These are phyloP conservation scores for Coniochaeta prunicola DNA, from an alignment of 2,329 filamentous ascomycete genomes.

Conservation along the genomic window DNA sequence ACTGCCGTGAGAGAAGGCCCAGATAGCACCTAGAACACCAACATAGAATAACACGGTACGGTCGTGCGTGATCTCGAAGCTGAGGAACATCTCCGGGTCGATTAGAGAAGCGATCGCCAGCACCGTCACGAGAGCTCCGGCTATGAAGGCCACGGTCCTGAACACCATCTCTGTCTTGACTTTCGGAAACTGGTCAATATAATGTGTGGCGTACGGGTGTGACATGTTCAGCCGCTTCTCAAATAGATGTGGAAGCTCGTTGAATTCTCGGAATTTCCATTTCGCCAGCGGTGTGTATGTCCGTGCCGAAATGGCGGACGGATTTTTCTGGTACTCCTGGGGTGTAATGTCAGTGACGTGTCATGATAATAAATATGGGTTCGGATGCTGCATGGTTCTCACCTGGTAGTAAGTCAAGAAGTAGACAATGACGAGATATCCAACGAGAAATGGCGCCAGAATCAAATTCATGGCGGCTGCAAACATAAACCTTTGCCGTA, in stretches of 20 bases:
- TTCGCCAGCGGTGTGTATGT: conserved; percentile 90
- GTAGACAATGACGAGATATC: conserved; percentile 80
- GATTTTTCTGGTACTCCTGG: conserved; percentile 92
- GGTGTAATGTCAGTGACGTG: conserved; percentile 3
- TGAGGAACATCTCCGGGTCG: conserved; percentile 84
- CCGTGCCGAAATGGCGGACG: conserved; percentile 75
- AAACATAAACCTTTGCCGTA: conserved; percentile 73
- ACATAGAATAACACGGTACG: conserved; percentile 88
- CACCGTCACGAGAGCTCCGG: conserved; percentile 79
- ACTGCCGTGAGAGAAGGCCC: conserved; percentile 74
- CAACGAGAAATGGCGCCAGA: conserved; percentile 79
- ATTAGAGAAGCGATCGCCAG: conserved; percentile 77
- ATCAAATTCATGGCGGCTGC: conserved; percentile 81
- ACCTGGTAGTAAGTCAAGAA: conserved; percentile 94
- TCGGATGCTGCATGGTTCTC: conserved; percentile 4
- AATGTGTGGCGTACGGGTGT: conserved; percentile 83
- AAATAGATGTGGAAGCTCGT: conserved; percentile 90
- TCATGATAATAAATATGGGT: neutral
- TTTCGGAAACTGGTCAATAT: conserved; percentile 94
- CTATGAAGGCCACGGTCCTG: conserved; percentile 78
- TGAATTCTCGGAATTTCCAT: conserved; percentile 99
- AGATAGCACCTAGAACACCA: conserved; percentile 73
- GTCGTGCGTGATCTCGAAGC: conserved; percentile 84
- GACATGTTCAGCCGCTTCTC: conserved; percentile 88
- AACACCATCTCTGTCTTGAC: conserved; percentile 83